Evolutionary conservation across 2,329 filamentous ascomycete genomes (phyloP), one percentile per base, ranked within the genome.

Genomic region (Fusarium proliferatum): DNA sequence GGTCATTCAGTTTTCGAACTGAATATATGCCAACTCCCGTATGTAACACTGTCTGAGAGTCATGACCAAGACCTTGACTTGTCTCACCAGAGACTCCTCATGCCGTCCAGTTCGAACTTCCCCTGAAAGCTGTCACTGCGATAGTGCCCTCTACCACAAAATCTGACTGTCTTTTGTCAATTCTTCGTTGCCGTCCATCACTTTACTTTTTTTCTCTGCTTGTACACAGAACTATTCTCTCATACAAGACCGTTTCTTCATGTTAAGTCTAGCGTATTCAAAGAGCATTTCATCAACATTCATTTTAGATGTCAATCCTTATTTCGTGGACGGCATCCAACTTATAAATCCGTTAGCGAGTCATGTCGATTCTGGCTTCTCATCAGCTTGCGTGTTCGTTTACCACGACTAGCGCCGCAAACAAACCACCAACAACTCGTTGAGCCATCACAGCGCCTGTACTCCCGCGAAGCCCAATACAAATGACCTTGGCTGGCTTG

Each of bases 21-120:
- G 52, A 60, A 63, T 64, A 42, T 55, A 58, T 52, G 67, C n/a
- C 21, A 61, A 28, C 45, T 64, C 33, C 36, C 55, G 48, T 49
- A 57, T 41, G 55, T 58, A 51, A 39, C 45, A 52, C 41, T 45
- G 21, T 65, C 57, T 41, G 41, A 61, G 51, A 36, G 38, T 28
- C 45, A 41, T 49, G 36, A 23, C 43, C 23, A 46, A 55, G 33
- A 39, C 36, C 28, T 13, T 42, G 38, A 36, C 46, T 70, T 43
- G 42, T 66, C 45, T 49, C 49, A 61, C 66, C 39, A 49, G 49
- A 46, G 28, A 34, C 33, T 46, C 30, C 57, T 41, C 33, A 41
- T 60, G 36, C 12, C 41, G 28, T 19, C 63, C 49, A 43, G 57
- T 52, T 72, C 43, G 19, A 28, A 43, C 21, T 56, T 36, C 33